Evolutionary conservation across 2,329 filamentous ascomycete genomes (phyloP).

Genomic region (Colletotrichum lindemuthianum): DNA sequence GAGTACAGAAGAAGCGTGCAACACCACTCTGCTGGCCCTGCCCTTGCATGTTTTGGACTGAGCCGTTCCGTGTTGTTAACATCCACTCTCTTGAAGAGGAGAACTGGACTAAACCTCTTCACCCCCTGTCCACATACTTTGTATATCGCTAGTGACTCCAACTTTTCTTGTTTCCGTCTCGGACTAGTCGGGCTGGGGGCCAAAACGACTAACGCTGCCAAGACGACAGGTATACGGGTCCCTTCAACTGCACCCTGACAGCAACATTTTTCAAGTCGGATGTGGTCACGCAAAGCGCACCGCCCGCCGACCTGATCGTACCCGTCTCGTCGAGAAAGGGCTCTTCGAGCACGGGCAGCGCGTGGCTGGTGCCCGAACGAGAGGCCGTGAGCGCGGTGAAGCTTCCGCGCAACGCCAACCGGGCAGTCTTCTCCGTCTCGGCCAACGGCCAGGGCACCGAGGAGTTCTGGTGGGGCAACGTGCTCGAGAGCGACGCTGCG

Average conservation of each 20-base stretch:
- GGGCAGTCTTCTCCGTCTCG: constrained; percentile 79
- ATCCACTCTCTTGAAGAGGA: too few species aligned
- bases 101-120: too few species aligned
- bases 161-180: constrained; percentile 1
- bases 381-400: constrained; percentile 66
- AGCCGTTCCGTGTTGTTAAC: too few species aligned
- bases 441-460: constrained; percentile 80
- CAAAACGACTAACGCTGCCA: constrained; percentile 32
- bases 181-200: constrained; percentile 28
- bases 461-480: constrained; percentile 89
- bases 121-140: too few species aligned
- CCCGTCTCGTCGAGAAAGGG: constrained; percentile 70
- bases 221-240: constrained; percentile 74
- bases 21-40: too few species aligned
- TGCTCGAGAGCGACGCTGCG: constrained; percentile 68
- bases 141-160: too few species aligned
- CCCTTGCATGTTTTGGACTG: neutral
- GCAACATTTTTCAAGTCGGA: constrained; percentile 74
- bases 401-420: constrained; percentile 74
- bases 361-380: constrained; percentile 73
- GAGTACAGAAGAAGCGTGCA: too few species aligned
- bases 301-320: constrained; percentile 72
- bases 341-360: constrained; percentile 64
- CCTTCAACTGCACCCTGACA: constrained; percentile 78
- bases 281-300: constrained; percentile 49